phyloP scores from a whole-genome alignment of 495 filamentous ascomycete genomes.

The Alectoria sarmentosa region DNA sequence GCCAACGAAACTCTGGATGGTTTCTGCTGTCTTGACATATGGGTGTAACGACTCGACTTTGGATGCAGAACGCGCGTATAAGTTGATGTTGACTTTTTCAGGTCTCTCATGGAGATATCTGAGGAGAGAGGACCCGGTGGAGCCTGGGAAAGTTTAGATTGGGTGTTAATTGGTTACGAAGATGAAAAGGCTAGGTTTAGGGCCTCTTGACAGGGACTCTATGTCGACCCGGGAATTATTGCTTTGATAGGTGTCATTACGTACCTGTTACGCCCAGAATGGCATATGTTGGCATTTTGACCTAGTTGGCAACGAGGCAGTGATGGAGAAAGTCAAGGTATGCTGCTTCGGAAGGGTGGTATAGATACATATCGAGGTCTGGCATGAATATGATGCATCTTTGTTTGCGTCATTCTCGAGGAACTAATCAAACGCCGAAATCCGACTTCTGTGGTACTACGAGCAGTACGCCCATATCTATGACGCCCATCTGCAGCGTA shows the following conservation, averaged over 20 bases:
- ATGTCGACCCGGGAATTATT: background rate
- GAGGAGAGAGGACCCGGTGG: slow-evolving; percentile 11
- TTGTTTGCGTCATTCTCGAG: background rate
- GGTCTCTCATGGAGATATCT: slow-evolving; percentile 11
- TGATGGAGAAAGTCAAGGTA: background rate
- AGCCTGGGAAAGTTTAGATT: background rate
- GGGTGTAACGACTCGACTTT: slow-evolving; percentile 11
- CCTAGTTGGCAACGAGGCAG: background rate
- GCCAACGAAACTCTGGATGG: slow-evolving; percentile 3
- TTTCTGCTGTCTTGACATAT: background rate
- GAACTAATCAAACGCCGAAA: too few relatives aligned
- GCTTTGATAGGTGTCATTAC: background rate
- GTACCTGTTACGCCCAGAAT: slow-evolving; percentile 4
- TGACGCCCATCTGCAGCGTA: background rate
- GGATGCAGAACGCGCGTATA: slow-evolving; percentile 12
- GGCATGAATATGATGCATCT: background rate
- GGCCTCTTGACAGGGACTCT: background rate
- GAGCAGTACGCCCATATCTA: background rate
- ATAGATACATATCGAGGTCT: background rate
- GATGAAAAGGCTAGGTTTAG: background rate
- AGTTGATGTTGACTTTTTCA: slow-evolving; percentile 5
- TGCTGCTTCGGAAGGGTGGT: background rate
- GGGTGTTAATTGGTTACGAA: background rate
- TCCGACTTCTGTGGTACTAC: background rate
- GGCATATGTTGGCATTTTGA: background rate